Evolutionary conservation across 2,329 filamentous ascomycete genomes (phyloP), one percentile per base, ranked within the genome.

Genomic region (Pseudocercospora fijiensis): DNA sequence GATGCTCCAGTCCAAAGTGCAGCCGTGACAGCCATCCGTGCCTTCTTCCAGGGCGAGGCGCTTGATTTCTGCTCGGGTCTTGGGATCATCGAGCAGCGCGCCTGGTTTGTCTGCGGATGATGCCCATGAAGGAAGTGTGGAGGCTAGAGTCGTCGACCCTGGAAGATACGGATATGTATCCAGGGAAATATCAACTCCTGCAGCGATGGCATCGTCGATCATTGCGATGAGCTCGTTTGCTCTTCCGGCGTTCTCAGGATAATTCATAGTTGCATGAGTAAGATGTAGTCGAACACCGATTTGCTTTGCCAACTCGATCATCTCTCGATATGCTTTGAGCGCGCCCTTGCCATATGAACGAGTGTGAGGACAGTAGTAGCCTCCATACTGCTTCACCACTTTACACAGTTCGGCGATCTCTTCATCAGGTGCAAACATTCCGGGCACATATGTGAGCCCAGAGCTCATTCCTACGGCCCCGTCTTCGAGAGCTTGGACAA

Each of bases 161-260:
- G 71, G 71, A 9, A 72, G 62, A 47, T 73, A 73, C 8, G 71
- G 71, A 52, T 73, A 72, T 4, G 71, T 73, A 55, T 73, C 71
- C 11, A 73, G 28, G 9, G 64, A 67, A 37, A 73, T 70, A 9
- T 72, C 63, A 1, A 70, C 37, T 2, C 71, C 71, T n/a, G 70
- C 66, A 6, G 52, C 61, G 7, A 70, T 59, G 11, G 67, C 71
- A 45, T 62, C 59, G 53, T 72, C 71, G n/a, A 73, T 69, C 69
- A 72, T 72, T 4, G 13, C 28, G 3, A 72, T 64, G 20, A 72
- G 59, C 59, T 73, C 71, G 11, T 68, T 64, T 11, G 71, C 71
- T 33, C 70, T 52, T 9, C 71, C 70, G 10, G 68, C 68, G 26
- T 73, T 73, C 60, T 72, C 71, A 1, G 67, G 67, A 43, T 70